phyloP scores from a whole-genome alignment of 148 eudicot species.

The Fagopyrum tataricum region DNA sequence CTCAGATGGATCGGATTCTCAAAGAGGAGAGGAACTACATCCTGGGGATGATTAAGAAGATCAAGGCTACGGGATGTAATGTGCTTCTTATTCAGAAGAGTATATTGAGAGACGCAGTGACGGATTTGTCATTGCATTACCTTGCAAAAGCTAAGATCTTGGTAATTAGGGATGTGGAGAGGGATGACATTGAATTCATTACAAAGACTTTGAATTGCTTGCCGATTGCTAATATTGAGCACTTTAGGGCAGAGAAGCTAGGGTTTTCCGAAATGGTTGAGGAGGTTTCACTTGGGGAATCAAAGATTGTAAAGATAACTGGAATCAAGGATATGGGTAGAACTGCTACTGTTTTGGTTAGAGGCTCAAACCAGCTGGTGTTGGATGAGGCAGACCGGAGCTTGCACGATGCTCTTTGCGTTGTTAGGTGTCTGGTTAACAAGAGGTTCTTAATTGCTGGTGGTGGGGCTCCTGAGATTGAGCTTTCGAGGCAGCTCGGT shows the following conservation, averaged over 20 bases:
- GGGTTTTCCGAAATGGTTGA: conserved; percentile 85
- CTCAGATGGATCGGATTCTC: conserved; percentile 93
- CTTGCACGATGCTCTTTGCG: conserved; percentile 96
- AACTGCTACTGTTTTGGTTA: conserved; percentile 79
- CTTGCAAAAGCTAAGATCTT: conserved; percentile 93
- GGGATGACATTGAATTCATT: conserved; percentile 96
- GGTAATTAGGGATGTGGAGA: conserved; percentile 90
- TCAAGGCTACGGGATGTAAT: conserved; percentile 87
- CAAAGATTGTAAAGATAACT: conserved; percentile 79
- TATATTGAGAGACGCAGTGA: conserved; percentile 93
- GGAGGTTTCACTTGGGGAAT: conserved; percentile 78
- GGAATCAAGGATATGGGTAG: conserved; percentile 94
- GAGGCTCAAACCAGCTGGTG: conserved; percentile 88
- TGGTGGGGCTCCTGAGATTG: conserved; percentile 97
- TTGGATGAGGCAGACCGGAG: conserved; percentile 96
- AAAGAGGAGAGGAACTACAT: conserved; percentile 96
- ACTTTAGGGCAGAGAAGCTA: conserved; percentile 84
- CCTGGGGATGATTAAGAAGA: conserved; percentile 90
- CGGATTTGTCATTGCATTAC: conserved; percentile 89
- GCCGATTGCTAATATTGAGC: conserved; percentile 90
- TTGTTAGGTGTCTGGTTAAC: conserved; percentile 87
- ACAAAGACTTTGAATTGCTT: conserved; percentile 90
- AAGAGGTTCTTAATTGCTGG: conserved; percentile 93
- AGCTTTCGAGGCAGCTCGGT: conserved; percentile 87
- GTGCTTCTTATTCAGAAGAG: conserved; percentile 96